phyloP scores from a whole-genome alignment of 768 basidiomycete species.

The Nevesoporus exiguus region DNA sequence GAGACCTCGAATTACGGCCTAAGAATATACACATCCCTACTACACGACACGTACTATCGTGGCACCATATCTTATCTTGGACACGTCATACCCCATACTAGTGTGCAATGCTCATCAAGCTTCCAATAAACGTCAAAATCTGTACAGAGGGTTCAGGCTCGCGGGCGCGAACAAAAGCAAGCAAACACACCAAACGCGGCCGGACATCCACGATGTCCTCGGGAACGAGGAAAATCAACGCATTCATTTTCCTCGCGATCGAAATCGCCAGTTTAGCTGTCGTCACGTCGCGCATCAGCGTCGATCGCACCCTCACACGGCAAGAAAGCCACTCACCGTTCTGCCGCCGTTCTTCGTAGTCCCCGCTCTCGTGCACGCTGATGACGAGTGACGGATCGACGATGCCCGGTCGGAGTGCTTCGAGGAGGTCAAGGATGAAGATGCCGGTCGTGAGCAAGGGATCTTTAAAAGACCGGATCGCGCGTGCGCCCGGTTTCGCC shows the following conservation, averaged over 20 bases:
- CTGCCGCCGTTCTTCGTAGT: constrained; percentile 85
- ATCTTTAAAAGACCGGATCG: constrained; percentile 94
- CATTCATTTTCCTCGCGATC: constrained; percentile 97
- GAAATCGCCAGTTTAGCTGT: constrained; percentile 96
- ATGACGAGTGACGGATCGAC: constrained; percentile 86
- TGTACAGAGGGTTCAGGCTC: constrained; percentile 28
- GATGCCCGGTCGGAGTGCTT: constrained; percentile 89
- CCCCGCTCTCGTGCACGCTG: constrained; percentile 53
- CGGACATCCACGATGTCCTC: constrained; percentile 97
- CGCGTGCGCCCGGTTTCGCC: constrained; percentile 51
- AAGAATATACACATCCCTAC: background rate
- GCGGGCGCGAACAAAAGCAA: background rate
- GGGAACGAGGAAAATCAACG: constrained; percentile 93
- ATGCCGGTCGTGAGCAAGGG: constrained; percentile 82
- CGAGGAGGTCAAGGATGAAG: constrained; percentile 91
- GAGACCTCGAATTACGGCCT: background rate
- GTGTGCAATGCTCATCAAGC: constrained; percentile 73
- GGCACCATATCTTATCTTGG: background rate
- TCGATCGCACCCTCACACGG: background rate
- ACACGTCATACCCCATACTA: background rate
- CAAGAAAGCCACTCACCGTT: constrained; percentile 63
- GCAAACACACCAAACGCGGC: constrained; percentile 69
- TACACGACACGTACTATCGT: background rate
- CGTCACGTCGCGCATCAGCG: background rate
- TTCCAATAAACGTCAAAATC: constrained; percentile 96